Evolutionary conservation across 805 yeast genomes (phyloP).

Genomic region (Zygoascus biomembranicola): DNA sequence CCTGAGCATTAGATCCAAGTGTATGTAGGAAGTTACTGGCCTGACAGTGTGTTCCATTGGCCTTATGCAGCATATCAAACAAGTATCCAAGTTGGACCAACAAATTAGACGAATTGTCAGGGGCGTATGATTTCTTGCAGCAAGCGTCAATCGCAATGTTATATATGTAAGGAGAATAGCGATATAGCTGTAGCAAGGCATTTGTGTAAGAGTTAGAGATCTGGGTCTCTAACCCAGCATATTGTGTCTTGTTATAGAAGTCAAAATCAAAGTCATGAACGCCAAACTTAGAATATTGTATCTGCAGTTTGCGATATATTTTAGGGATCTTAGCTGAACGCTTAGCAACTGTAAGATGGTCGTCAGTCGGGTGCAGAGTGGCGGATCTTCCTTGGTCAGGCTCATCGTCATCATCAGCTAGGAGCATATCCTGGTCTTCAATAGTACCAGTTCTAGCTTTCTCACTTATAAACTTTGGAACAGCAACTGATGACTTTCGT

Average conservation of each 20-base stretch:
- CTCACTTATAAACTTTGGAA: conserved; percentile 54
- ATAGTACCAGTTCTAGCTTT: conserved; percentile 27
- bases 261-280: conserved; percentile 90
- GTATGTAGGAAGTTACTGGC: conserved; percentile 69
- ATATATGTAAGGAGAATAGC: conserved; percentile 68
- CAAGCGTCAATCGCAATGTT: conserved; percentile 43
- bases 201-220: conserved; percentile 72
- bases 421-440: conserved; percentile 23
- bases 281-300: conserved; percentile 82
- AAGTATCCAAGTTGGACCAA: conserved; percentile 80
- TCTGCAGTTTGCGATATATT: conserved; percentile 65
- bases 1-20: conserved; percentile 42
- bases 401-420: conserved; percentile 17
- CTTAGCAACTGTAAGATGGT: conserved; percentile 12
- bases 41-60: conserved; percentile 69
- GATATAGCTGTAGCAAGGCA: conserved; percentile 67
- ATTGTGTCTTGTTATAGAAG: conserved; percentile 64
- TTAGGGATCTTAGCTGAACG: conserved; percentile 49
- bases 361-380: conserved; percentile 8
- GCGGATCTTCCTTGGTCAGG: conserved; percentile 23
- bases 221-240: conserved; percentile 85
- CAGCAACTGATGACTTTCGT: conserved; percentile 27
- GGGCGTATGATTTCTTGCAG: conserved; percentile 32
- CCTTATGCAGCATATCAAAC: conserved; percentile 83
- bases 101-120: conserved; percentile 35